Evolutionary conservation across 768 basidiomycete species (phyloP).

Genomic region (Termitomyces sp.): DNA sequence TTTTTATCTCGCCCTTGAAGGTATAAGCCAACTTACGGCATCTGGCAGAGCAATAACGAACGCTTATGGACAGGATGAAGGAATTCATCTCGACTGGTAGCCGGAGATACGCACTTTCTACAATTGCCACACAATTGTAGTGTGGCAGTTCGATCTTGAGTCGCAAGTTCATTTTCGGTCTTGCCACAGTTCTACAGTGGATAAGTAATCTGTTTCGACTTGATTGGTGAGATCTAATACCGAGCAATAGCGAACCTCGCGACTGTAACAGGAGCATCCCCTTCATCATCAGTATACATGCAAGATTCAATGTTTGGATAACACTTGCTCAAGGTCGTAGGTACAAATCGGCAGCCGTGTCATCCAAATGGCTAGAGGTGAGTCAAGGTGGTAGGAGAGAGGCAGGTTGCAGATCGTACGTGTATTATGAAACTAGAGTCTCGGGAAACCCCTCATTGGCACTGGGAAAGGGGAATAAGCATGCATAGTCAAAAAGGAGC

Average conservation of each 20-base stretch:
- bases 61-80: neutral
- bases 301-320: neutral
- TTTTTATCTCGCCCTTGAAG: neutral
- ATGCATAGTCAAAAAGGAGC: neutral
- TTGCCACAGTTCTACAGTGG: neutral
- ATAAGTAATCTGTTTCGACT: neutral
- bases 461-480: neutral
- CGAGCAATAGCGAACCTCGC: constrained; percentile 1
- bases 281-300: neutral
- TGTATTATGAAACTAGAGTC: neutral
- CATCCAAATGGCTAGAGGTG: neutral
- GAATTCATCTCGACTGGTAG: neutral
- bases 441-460: neutral
- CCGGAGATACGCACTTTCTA: neutral
- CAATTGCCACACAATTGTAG: constrained; percentile 3
- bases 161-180: constrained; percentile 1
- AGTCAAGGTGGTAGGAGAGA: neutral
- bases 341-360: neutral
- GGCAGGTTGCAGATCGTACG: neutral
- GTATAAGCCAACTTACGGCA: constrained; percentile 1
- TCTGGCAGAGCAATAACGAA: constrained; percentile 2
- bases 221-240: neutral
- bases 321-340: neutral
- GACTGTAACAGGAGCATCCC: neutral
- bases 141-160: neutral